Evolutionary conservation across 306 rosid genomes (phyloP), one percentile per base, ranked within the genome.

Genomic region (Pyrus bretschneideri): DNA sequence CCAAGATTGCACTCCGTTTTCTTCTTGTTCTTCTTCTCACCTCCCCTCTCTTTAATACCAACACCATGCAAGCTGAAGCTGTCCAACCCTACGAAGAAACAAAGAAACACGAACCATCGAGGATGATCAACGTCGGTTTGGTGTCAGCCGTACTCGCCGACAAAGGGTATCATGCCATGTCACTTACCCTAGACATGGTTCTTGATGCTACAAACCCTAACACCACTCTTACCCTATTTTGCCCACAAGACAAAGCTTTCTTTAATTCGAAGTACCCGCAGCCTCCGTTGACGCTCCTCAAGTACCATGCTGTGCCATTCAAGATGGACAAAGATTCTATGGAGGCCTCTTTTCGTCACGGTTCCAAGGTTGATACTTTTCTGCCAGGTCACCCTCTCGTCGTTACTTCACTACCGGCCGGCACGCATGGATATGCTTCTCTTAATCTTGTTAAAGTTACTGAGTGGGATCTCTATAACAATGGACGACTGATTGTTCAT

Each of bases 311-410:
- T 7, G 71, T 67, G 17, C 80, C 67, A 4, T 33, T 54, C 25
- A 54, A 54, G 23, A 72, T 76, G 42, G 29, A 76, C 65, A 67
- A 6, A 11, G 27, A 54, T 19, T 4, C 73, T 19, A 27, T 67
- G 4, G 71, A 67, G n/a, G 4, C 44, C 31, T 61, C 29, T 14
- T 22, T 75, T 65, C 1, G 31, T 5, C 60, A 11, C 54, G 64
- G 72, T 30, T 76, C 74, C 27, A 76, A 66, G 66, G 8, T 76
- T 17, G 80, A 67, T 3, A 76, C 80, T 2, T 58, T 76, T 17
- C 55, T 55, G 19, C 74, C 9, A 10, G 55, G 55, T 51, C 55
- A 51, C 5, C 55, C 55, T 51, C 55, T 51, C 21, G 55, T 51
- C 6, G 69, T 72, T 17, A 65, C 70, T 65, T 65, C 49, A 17